These are phyloP conservation scores for Hypoxylon intermedium DNA, from an alignment of 495 filamentous ascomycete genomes.

Conservation along the genomic window DNA sequence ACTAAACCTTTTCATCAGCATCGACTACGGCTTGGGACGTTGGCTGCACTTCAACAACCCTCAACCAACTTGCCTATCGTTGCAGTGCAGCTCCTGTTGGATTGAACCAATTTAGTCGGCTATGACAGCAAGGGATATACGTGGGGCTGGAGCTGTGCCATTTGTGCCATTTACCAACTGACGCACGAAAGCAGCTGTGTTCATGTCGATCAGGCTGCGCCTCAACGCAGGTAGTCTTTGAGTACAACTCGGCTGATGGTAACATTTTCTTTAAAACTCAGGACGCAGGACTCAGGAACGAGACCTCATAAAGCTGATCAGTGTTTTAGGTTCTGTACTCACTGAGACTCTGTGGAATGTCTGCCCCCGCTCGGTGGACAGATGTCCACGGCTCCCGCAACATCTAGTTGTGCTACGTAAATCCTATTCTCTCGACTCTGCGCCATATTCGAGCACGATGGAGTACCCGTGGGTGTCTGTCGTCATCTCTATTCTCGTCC, in stretches of 20 bases:
- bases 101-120: too few relatives aligned
- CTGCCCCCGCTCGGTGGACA: slow-evolving; percentile 19
- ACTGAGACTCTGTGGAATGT: slow-evolving; percentile 22
- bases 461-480: slow-evolving; percentile 8
- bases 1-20: too few relatives aligned
- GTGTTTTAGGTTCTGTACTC: slow-evolving; percentile 22
- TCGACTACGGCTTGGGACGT: too few relatives aligned
- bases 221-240: not conserved
- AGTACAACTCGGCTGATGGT: not conserved
- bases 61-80: too few relatives aligned
- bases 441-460: slow-evolving; percentile 9
- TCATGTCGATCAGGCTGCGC: slow-evolving; percentile 9
- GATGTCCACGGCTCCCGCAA: slow-evolving; percentile 9
- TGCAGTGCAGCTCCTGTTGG: too few relatives aligned
- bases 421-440: not conserved
- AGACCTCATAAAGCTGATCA: too few relatives aligned
- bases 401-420: slow-evolving; percentile 1
- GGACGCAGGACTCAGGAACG: too few relatives aligned
- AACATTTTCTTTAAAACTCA: not conserved
- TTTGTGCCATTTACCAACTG: slow-evolving; percentile 1
- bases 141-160: not conserved
- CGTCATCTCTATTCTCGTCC: slow-evolving; percentile 2
- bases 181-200: not conserved
- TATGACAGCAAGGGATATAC: slow-evolving; percentile 18
- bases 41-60: too few relatives aligned